Conservation (phyloP, 176 grass and related monocot genomes). For the Musa schizocarpa region DNA sequence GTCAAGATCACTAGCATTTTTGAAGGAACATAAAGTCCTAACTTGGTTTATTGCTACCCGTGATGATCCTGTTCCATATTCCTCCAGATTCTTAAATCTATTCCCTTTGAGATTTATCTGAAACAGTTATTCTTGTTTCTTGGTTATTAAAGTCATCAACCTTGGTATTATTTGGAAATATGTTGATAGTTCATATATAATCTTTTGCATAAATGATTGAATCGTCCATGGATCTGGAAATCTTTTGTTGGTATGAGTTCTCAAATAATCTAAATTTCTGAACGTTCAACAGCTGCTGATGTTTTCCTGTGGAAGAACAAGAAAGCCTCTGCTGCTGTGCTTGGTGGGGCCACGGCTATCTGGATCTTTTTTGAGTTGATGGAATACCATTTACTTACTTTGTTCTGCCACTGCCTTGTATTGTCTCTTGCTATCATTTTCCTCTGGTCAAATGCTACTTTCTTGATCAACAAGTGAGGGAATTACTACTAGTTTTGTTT, state of each 20-base stretch:
- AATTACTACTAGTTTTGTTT: neutral
- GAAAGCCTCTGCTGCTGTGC: slow-evolving; percentile 45
- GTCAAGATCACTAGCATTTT: neutral
- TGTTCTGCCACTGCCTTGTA: slow-evolving; percentile 58
- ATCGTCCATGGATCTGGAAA: neutral
- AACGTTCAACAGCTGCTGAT: slow-evolving; percentile 51
- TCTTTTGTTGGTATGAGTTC: neutral
- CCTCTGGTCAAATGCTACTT: slow-evolving; percentile 59
- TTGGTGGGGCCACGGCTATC: slow-evolving; percentile 53
- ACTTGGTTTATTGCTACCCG: neutral
- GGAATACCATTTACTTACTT: slow-evolving; percentile 54
- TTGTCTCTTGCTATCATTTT: slow-evolving; percentile 39
- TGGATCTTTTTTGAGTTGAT: slow-evolving; percentile 76
- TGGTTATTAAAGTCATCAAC: no score
- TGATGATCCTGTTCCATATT: neutral
- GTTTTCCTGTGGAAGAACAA: slow-evolving; percentile 77
- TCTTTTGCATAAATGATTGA: neutral
- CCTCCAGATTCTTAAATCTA: no score
- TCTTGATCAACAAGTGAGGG: slow-evolving; percentile 60
- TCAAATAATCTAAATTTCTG: neutral
- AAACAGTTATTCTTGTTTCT: no score
- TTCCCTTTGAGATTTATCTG: no score
- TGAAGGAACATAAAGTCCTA: neutral
- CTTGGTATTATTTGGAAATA: no score
- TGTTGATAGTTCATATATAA: no score